Evolutionary conservation across 805 yeast species (phyloP).

Genomic region (Metschnikowia cerradonensis): DNA sequence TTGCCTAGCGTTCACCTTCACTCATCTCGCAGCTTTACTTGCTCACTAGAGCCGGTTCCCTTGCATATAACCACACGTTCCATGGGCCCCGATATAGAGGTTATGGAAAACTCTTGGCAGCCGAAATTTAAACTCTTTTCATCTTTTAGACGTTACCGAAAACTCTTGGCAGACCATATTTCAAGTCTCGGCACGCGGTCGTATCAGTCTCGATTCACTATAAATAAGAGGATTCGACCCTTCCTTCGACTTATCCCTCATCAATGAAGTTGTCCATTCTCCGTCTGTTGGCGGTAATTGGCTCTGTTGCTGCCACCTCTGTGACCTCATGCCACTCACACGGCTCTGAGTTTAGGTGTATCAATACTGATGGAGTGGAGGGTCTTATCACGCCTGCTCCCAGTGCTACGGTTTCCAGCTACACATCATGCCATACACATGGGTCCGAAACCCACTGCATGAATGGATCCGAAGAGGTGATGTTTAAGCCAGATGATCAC

Average conservation of each 20-base stretch:
- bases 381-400: conserved; percentile 4
- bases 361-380: conserved; percentile 5
- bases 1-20: too few relatives aligned
- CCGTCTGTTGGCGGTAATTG: background rate
- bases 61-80: background rate
- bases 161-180: background rate
- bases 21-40: too few relatives aligned
- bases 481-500: background rate
- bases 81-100: background rate
- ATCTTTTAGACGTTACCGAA: background rate
- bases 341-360: conserved; percentile 1
- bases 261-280: background rate
- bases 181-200: background rate
- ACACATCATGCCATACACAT: conserved; percentile 6
- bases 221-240: too few relatives aligned
- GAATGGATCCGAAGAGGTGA: conserved; percentile 3
- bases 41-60: too few relatives aligned
- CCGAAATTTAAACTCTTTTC: background rate
- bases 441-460: conserved; percentile 2
- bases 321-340: conserved; percentile 6
- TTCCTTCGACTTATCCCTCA: too few relatives aligned
- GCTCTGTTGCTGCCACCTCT: conserved; percentile 1
- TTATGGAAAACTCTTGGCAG: background rate
- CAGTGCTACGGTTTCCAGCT: background rate
- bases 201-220: too few relatives aligned